A percentile compares a stretch with the other conserved stretches of the same genome.
Conservation (phyloP, 345 rosid genomes). For the Ceriops tagal region DNA sequence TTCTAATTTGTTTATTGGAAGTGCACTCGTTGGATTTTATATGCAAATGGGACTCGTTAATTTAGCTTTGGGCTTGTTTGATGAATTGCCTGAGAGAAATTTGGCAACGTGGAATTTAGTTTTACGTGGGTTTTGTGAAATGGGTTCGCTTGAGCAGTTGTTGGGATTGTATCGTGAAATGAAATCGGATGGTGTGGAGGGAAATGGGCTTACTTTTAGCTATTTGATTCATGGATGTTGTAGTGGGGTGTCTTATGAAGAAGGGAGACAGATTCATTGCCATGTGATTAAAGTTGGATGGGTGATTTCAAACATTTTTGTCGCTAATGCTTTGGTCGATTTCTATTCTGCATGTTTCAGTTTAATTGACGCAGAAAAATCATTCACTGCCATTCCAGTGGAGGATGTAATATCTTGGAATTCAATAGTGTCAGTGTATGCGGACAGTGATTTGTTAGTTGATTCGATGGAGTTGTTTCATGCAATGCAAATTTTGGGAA, state of each 20-base stretch:
- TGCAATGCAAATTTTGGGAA: slow-evolving; percentile 65
- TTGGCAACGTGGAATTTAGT: slow-evolving; percentile 54
- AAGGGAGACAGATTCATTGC: slow-evolving; percentile 71
- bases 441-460: slow-evolving; percentile 32
- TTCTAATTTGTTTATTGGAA: slow-evolving; percentile 49
- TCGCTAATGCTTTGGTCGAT: slow-evolving; percentile 68
- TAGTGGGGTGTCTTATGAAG: slow-evolving; percentile 37
- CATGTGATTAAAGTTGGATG: slow-evolving; percentile 58
- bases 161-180: slow-evolving; percentile 40
- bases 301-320: slow-evolving; percentile 42
- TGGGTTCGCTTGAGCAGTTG: slow-evolving; percentile 33
- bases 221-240: slow-evolving; percentile 62
- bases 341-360: slow-evolving; percentile 60
- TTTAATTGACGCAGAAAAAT: slow-evolving; percentile 42
- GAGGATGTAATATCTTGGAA: slow-evolving; percentile 77
- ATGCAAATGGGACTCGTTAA: slow-evolving; percentile 40
- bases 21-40: slow-evolving; percentile 60
- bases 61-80: slow-evolving; percentile 50
- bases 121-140: slow-evolving; percentile 47
- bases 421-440: slow-evolving; percentile 54
- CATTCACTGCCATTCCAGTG: slow-evolving; percentile 42
- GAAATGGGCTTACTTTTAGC: slow-evolving; percentile 64
- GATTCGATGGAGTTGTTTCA: slow-evolving; percentile 54
- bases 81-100: slow-evolving; percentile 60
- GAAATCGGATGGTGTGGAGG: slow-evolving; percentile 41